Evolutionary conservation across 2,329 filamentous ascomycete species (phyloP), one percentile per base, ranked within the genome.

Genomic region (Pleoardoris graminearum): DNA sequence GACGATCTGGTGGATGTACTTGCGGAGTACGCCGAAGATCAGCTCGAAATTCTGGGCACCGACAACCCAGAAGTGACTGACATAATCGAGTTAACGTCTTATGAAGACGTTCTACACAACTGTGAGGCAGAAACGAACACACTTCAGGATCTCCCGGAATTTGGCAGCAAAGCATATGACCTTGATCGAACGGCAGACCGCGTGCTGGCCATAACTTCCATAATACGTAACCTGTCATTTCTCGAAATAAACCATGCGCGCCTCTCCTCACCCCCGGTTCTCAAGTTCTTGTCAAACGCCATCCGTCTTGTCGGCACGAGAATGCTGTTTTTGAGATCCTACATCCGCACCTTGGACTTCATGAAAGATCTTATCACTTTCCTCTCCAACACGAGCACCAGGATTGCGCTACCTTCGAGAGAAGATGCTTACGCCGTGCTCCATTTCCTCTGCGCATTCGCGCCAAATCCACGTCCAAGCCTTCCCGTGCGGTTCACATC

Each of bases 311-410:
- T 97, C 12, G 94, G 93, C 25, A 97, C 92, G 3, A 87, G 91
- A 12, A 91, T 91, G 62, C 90, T 93, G 81, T 82, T 97, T 25
- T 77, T 97, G 36, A 85, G 91, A 33, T 90, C 86, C 3, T 83
- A 94, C 60, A 80, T 83, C 66, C 96, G 97, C 73, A 94, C 89
- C 0, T 79, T 97, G 60, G 94, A 99, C 73, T 93, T 97, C 65
- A 96, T 97, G 90, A 99, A 99, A 75, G 94, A 99, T 71, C 80
- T 91, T 25, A 85, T 97, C 52, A 87, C 91, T 14, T 85, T 96
- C 60, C 79, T 99, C 49, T 97, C 93, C 51, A 97, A 99, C 71
- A 85, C 95, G 42, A 86, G 91, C 7, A 85, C 89, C 41, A 83
- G 85, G 8, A 83, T 97, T 47, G 88, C 93, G 67, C 79, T 99